Evolutionary conservation across 2,329 filamentous ascomycete species (phyloP).

Genomic region (Cladophialophora chaetospira): DNA sequence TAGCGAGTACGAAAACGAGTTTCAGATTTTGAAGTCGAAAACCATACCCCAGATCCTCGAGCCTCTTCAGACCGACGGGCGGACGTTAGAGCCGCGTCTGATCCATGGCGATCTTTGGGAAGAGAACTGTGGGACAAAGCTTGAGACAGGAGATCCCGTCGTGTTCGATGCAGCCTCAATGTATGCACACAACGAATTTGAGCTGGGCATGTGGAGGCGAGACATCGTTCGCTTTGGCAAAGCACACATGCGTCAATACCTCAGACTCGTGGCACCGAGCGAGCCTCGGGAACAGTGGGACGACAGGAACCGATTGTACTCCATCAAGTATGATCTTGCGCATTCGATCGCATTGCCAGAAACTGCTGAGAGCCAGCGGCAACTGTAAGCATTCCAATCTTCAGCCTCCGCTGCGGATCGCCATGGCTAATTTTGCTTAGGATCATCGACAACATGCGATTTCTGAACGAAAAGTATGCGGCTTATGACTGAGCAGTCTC

Average conservation of each 20-base stretch:
- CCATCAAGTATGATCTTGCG: conserved; percentile 22
- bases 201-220: conserved; percentile 24
- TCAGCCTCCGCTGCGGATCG: neutral
- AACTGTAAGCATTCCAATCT: conserved; percentile 13
- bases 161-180: conserved; percentile 44
- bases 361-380: conserved; percentile 12
- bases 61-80: conserved; percentile 33
- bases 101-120: conserved; percentile 49
- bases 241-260: conserved; percentile 16
- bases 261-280: conserved; percentile 19
- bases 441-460: conserved; percentile 29
- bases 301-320: conserved; percentile 29
- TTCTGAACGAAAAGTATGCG: conserved; percentile 32
- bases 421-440: neutral
- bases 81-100: conserved; percentile 36
- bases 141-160: conserved; percentile 35
- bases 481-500: neutral
- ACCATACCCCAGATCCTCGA: conserved; percentile 40
- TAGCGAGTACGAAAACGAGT: conserved; percentile 35
- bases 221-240: conserved; percentile 21
- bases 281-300: conserved; percentile 28
- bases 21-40: conserved; percentile 27
- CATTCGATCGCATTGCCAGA: conserved; percentile 19
- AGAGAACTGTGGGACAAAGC: conserved; percentile 41
- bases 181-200: conserved; percentile 46